Evolutionary conservation across 78 protist species (phyloP).

Genomic region (Ministeria vibrans): DNA sequence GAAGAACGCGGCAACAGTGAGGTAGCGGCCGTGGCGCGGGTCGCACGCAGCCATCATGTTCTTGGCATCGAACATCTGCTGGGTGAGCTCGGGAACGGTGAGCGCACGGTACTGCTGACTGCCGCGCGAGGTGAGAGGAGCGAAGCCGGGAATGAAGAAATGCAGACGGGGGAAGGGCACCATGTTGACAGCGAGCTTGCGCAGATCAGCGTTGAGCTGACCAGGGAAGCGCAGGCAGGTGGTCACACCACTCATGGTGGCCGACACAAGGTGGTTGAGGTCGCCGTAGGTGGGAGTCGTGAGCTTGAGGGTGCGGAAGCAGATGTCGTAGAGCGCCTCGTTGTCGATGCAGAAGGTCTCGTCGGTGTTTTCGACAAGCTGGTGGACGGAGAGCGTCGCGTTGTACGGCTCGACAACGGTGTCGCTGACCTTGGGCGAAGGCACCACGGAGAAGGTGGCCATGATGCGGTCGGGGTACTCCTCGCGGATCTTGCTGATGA

Average conservation of each 20-base stretch:
- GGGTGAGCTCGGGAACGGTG: conserved; percentile 95
- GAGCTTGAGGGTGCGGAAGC: conserved; percentile 87
- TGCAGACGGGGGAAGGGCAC: conserved; percentile 99
- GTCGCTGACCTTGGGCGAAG: conserved; percentile 96
- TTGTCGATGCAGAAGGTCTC: conserved; percentile 91
- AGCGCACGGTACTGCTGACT: conserved; percentile 78
- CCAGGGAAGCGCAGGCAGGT: conserved; percentile 98
- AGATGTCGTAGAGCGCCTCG: conserved; percentile 96
- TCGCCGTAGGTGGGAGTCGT: conserved; percentile 92
- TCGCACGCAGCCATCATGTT: conserved; percentile 99
- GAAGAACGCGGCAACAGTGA: conserved; percentile 95
- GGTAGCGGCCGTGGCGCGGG: conserved; percentile 96
- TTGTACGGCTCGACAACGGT: conserved; percentile 98
- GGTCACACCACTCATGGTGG: conserved; percentile 92
- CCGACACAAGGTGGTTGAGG: conserved; percentile 92
- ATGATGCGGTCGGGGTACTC: conserved; percentile 97
- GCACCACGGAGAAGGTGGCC: conserved; percentile 94
- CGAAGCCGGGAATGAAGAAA: conserved; percentile 96
- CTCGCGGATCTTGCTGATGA: conserved; percentile 84
- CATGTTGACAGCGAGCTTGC: conserved; percentile 97
- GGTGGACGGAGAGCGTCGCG: conserved; percentile 93
- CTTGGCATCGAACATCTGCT: conserved; percentile 97
- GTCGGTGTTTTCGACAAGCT: conserved; percentile 95
- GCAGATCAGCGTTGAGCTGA: conserved; percentile 86
- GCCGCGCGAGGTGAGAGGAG: conserved; percentile 86